Percentiles rank a stretch among this genome's conserved stretches.
phyloP scores from a whole-genome alignment of 164 flowering plant genomes.

The Platanus orientalis region DNA sequence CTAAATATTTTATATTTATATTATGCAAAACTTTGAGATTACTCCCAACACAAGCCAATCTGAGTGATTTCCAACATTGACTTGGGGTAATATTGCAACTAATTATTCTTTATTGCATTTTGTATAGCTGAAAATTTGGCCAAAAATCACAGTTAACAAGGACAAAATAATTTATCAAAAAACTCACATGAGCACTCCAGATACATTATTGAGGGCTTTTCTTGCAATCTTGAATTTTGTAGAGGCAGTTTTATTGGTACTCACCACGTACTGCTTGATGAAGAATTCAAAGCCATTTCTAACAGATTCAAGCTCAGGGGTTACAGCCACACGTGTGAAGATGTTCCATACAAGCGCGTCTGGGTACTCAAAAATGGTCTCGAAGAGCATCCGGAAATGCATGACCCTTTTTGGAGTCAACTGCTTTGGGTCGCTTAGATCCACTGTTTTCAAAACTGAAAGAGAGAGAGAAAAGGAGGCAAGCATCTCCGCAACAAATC shows the following conservation, averaged over 20 bases:
- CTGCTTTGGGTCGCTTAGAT: conserved; percentile 38
- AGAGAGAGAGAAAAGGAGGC: conserved; percentile 68
- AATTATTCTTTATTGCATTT: no score
- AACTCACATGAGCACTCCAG: conserved; percentile 60
- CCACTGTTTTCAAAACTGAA: conserved; percentile 63
- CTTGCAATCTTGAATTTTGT: conserved; percentile 60
- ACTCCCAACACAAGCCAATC: no score
- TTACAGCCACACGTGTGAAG: conserved; percentile 68
- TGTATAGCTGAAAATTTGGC: no score
- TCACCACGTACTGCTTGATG: conserved; percentile 49
- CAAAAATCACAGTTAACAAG: no score
- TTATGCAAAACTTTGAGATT: no score
- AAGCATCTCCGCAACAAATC: conserved; percentile 71
- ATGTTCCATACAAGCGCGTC: conserved; percentile 70
- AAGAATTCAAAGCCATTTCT: conserved; percentile 63
- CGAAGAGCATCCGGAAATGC: conserved; percentile 87
- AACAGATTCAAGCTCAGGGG: conserved; percentile 70
- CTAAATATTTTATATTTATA: no score
- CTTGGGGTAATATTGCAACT: no score
- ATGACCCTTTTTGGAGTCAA: conserved; percentile 66
- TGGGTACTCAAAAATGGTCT: conserved; percentile 61
- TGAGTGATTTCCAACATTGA: no score
- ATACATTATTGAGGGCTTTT: conserved; percentile 63
- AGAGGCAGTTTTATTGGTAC: conserved; percentile 17
- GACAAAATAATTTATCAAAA: no score